Percentiles rank a stretch among this genome's conserved stretches.
These are phyloP conservation scores for Blastomyces gilchristii DNA, from an alignment of 2,329 filamentous ascomycete species.

Conservation along the genomic window DNA sequence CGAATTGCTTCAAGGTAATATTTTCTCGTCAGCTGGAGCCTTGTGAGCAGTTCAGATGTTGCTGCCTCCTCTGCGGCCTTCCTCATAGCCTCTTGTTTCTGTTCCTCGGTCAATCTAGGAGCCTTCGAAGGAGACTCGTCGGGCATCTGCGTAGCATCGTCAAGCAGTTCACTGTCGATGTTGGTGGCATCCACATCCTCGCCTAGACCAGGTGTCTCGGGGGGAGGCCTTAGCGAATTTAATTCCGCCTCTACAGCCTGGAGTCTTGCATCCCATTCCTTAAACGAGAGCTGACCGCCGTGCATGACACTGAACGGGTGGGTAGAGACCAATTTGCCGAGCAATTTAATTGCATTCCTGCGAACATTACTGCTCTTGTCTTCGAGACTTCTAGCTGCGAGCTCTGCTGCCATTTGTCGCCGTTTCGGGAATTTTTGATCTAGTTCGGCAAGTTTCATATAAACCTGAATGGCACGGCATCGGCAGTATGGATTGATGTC, in stretches of 20 bases:
- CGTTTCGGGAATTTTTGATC: constrained; percentile 93
- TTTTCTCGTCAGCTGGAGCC: constrained; percentile 74
- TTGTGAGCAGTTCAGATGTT: constrained; percentile 77
- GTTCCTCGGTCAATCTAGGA: constrained; percentile 63
- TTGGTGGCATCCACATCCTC: constrained; percentile 53
- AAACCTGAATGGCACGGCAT: constrained; percentile 85
- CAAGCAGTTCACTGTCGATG: constrained; percentile 67
- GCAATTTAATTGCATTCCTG: constrained; percentile 85
- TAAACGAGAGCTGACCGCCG: constrained; percentile 70
- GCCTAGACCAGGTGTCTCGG: constrained; percentile 60
- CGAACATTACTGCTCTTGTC: constrained; percentile 98
- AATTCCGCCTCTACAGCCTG: constrained; percentile 77
- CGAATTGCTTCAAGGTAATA: constrained; percentile 90
- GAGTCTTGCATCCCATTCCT: constrained; percentile 74
- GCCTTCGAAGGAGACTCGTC: constrained; percentile 55
- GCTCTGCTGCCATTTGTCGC: constrained; percentile 73
- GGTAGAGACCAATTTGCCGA: constrained; percentile 79
- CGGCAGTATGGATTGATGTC: constrained; percentile 96
- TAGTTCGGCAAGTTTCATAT: constrained; percentile 82
- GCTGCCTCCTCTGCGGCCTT: constrained; percentile 81
- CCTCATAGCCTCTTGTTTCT: constrained; percentile 60
- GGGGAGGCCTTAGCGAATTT: constrained; percentile 68
- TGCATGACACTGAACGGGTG: constrained; percentile 92
- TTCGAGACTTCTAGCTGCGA: constrained; percentile 79
- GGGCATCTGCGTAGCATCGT: constrained; percentile 76